Conservation (phyloP, 768 basidiomycete genomes). For the Suillus subaureus region DNA sequence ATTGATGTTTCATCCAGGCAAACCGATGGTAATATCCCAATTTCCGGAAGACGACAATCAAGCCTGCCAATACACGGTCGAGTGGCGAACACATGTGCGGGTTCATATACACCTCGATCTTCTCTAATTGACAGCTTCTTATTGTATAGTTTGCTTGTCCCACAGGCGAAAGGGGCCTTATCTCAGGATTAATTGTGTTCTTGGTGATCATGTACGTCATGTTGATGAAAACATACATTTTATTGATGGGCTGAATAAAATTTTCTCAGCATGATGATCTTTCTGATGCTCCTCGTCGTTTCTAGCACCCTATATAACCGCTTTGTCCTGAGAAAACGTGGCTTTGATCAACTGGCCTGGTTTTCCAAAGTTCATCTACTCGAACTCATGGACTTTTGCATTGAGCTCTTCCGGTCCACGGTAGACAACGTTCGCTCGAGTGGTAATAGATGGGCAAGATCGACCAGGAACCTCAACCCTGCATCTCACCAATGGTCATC, state of each 20-base stretch:
- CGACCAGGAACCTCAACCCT: slow-evolving; percentile 19
- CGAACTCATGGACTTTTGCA: slow-evolving; percentile 25
- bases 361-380: slow-evolving; percentile 39
- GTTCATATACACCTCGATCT: neutral
- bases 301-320: slow-evolving; percentile 78
- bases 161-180: slow-evolving; percentile 54
- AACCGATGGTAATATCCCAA: slow-evolving; percentile 61
- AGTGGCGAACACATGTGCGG: slow-evolving; percentile 82
- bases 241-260: neutral
- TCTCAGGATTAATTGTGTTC: slow-evolving; percentile 55
- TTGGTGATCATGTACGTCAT: slow-evolving; percentile 60
- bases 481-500: slow-evolving; percentile 35
- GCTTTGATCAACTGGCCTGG: slow-evolving; percentile 73
- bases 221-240: neutral
- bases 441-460: slow-evolving; percentile 20
- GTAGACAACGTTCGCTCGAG: slow-evolving; percentile 15
- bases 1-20: slow-evolving; percentile 32
- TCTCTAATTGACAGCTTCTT: neutral
- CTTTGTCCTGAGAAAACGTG: slow-evolving; percentile 69
- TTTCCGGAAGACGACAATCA: slow-evolving; percentile 61
- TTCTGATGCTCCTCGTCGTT: slow-evolving; percentile 66
- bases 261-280: slow-evolving; percentile 48
- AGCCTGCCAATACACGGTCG: slow-evolving; percentile 79
- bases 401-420: slow-evolving; percentile 20
- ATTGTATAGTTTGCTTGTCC: slow-evolving; percentile 68